Conservation (phyloP, 768 basidiomycete genomes). For the Crassisporium funariophilum region DNA sequence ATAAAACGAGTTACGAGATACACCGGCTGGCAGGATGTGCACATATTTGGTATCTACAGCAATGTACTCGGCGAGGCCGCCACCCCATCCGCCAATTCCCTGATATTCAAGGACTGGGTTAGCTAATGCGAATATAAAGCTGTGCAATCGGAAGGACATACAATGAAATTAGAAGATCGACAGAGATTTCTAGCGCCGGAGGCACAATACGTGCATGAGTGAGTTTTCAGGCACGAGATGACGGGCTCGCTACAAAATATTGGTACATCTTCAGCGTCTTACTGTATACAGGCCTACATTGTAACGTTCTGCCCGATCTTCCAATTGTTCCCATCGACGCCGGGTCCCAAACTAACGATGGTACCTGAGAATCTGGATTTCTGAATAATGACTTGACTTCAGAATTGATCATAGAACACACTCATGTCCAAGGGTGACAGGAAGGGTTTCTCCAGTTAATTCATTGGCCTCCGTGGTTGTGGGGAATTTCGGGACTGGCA, state of each 20-base stretch:
- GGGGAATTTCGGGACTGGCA: conserved; percentile 29
- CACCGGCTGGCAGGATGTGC: conserved; percentile 38
- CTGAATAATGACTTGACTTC: neutral
- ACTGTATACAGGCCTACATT: conserved; percentile 23
- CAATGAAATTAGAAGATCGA: conserved; percentile 34
- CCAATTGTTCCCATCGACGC: conserved; percentile 34
- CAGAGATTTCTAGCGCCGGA: conserved; percentile 37
- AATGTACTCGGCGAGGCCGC: conserved; percentile 48
- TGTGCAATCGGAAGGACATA: conserved; percentile 18
- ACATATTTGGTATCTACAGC: conserved; percentile 35
- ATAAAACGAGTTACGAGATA: conserved; percentile 34
- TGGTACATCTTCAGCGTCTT: neutral
- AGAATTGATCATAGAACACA: conserved; percentile 20
- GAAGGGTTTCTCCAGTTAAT: conserved; percentile 40
- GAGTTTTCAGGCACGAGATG: conserved; percentile 39
- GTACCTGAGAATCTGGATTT: conserved; percentile 35
- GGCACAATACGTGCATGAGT: conserved; percentile 35
- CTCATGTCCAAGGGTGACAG: conserved; percentile 51
- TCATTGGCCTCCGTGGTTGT: conserved; percentile 34
- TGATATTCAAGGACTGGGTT: conserved; percentile 12
- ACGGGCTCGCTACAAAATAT: conserved; percentile 39
- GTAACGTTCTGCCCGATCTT: conserved; percentile 36
- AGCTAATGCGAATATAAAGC: neutral
- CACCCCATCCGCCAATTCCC: conserved; percentile 42
- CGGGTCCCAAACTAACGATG: conserved; percentile 34